phyloP scores from a whole-genome alignment of 2,329 filamentous ascomycete genomes.

The Fusarium sp. region DNA sequence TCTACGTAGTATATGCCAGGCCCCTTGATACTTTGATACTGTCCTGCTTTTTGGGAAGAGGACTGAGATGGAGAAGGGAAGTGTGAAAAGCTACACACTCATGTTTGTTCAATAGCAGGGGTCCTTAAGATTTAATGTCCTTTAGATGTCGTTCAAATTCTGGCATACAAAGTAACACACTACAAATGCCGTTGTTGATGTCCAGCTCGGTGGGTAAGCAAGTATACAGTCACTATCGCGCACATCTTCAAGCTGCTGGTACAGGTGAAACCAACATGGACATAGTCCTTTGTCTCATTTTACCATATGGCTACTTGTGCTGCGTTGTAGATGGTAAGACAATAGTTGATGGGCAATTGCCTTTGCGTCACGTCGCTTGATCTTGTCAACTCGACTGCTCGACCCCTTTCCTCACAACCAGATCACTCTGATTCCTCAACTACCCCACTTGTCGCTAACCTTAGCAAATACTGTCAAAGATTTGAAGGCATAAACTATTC shows the following conservation, averaged over 20 bases:
- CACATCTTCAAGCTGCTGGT: background rate
- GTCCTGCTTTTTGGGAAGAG: too few species aligned
- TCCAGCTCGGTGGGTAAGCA: background rate
- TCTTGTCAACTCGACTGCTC: slow-evolving; percentile 5
- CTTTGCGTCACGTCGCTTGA: slow-evolving; percentile 13
- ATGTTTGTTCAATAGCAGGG: background rate
- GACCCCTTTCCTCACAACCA: background rate
- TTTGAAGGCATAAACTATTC: slow-evolving; percentile 1
- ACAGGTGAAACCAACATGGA: background rate
- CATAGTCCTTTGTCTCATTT: slow-evolving; percentile 12
- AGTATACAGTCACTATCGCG: background rate
- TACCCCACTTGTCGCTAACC: background rate
- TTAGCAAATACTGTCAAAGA: slow-evolving; percentile 24
- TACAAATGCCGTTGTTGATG: background rate
- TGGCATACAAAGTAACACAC: background rate
- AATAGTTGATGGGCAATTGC: slow-evolving; percentile 16
- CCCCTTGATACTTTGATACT: too few species aligned
- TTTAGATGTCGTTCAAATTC: background rate
- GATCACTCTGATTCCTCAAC: background rate
- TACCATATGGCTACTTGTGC: slow-evolving; percentile 8
- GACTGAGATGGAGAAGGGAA: too few species aligned
- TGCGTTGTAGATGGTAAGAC: background rate
- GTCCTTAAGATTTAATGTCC: background rate
- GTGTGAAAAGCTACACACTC: too few species aligned
- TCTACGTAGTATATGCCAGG: too few species aligned